Base-by-base conservation (phyloP, 169 alveolate genomes). In the Besnoitia besnoiti region DNA sequence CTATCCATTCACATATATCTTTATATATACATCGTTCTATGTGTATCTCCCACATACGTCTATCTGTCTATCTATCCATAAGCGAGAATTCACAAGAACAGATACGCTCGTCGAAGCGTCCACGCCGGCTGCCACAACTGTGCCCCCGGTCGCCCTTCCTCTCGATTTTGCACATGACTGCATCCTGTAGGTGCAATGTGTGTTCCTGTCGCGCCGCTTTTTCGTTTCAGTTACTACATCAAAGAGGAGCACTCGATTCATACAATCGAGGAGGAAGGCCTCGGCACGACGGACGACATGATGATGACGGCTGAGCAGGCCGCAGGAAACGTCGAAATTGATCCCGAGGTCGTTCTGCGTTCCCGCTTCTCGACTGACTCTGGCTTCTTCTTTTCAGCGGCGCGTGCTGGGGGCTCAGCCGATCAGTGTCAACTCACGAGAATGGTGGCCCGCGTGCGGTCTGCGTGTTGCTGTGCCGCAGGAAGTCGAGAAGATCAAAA, bases 291-390 rank as follows among this genome's bases (percentile, higher is more conserved):
- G 61, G 96, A 95, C 93, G 95, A 95, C 88, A 92, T 95, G 49
- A 84, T 91, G 92, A 91, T 96, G 40, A 79, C 94, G 4, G 94
- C 94, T 37, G 97, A 95, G 49, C 89, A 95, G 39, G 97, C 97
- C 33, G 96, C 96, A 19, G 97, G 97, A 30, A 91, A 85, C n/a
- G 85, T 93, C 19, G 96, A 95, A 88, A 95, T 95, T 50, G 97
- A 95, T 79, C 77, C 77, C 4, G 39, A 61, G 89, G 92, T 88
- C 24, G n/a, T n/a, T n/a, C n/a, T n/a, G n/a, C n/a, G n/a, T n/a
- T n/a, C n/a, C n/a, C n/a, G n/a, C n/a, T n/a, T n/a, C n/a, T n/a
- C n/a, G n/a, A n/a, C n/a, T n/a, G n/a, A n/a, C n/a, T n/a, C n/a
- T n/a, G n/a, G n/a, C n/a, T n/a, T n/a, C n/a, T n/a, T n/a, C n/a